These are phyloP conservation scores for Aegle marmelos DNA, from an alignment of 345 rosid genomes.

Conservation along the genomic window DNA sequence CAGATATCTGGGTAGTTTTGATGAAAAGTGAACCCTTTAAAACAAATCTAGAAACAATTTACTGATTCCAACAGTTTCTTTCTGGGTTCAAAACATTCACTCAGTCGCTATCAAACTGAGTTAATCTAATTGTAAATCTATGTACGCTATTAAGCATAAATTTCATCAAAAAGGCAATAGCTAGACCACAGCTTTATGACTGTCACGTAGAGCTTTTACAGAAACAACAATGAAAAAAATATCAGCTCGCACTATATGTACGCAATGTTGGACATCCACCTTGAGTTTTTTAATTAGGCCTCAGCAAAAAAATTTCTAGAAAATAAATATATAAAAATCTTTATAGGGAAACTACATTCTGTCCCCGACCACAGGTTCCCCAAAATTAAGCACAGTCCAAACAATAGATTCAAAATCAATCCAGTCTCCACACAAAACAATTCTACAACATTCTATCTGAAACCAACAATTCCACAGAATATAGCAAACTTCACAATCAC, in stretches of 20 bases:
- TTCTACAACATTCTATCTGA: background rate
- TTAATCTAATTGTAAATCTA: background rate
- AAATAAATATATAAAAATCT: background rate
- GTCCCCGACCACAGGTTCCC: background rate
- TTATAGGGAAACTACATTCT: background rate
- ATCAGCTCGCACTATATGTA: background rate
- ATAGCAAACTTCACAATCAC: background rate
- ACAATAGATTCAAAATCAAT: background rate
- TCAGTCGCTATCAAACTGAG: background rate
- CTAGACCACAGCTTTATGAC: background rate
- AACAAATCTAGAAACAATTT: background rate
- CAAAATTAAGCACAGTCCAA: background rate
- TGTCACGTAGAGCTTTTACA: background rate
- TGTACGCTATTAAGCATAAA: background rate
- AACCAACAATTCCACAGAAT: background rate
- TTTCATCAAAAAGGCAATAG: background rate
- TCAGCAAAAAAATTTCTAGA: background rate
- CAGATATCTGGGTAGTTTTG: background rate
- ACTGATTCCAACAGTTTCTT: background rate
- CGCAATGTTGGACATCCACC: background rate
- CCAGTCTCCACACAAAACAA: background rate
- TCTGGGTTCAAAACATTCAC: background rate
- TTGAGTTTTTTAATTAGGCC: background rate
- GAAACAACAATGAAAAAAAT: no score
- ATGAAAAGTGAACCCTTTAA: background rate